phyloP scores from a whole-genome alignment of 1,284 basidiomycete species.

The Ceratobasidium sp. region DNA sequence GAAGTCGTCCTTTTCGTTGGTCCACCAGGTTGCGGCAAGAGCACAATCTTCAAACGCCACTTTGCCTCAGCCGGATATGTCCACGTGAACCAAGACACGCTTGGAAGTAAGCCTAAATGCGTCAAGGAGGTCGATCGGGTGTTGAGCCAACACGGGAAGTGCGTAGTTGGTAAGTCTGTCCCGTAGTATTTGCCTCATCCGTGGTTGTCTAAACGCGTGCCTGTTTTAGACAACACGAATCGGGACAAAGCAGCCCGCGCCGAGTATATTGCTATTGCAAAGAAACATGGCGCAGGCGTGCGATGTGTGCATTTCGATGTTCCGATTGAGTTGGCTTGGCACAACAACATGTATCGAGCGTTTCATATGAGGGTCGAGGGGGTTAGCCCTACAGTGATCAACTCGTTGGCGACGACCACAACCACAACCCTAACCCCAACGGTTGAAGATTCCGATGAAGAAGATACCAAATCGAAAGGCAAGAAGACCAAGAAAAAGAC shows the following conservation, averaged over 20 bases:
- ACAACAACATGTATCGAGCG: conserved; percentile 88
- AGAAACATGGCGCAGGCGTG: conserved; percentile 60
- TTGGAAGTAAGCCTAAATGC: conserved; percentile 78
- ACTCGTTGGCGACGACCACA: neutral
- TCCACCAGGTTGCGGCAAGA: conserved; percentile 87
- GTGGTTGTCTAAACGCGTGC: conserved; percentile 9
- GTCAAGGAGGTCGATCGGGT: conserved; percentile 67
- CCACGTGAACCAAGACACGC: conserved; percentile 87
- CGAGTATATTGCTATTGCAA: conserved; percentile 72
- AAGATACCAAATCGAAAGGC: conserved; percentile 4
- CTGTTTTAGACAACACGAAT: conserved; percentile 81
- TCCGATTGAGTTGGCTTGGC: conserved; percentile 79
- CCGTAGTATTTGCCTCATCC: neutral
- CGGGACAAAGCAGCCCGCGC: conserved; percentile 72
- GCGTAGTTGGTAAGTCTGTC: conserved; percentile 73
- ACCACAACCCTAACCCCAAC: neutral
- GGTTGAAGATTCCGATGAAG: conserved; percentile 14
- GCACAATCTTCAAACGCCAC: conserved; percentile 74
- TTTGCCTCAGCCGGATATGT: conserved; percentile 75
- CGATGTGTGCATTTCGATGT: conserved; percentile 71
- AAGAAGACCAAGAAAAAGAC: conserved; percentile 19
- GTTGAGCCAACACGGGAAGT: conserved; percentile 64
- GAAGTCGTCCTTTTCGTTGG: conserved; percentile 87
- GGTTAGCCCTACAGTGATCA: neutral
- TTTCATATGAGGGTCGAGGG: conserved; percentile 48